phyloP scores from a whole-genome alignment of 2,329 filamentous ascomycete genomes.

The Coniosporium tulheliwenetii region DNA sequence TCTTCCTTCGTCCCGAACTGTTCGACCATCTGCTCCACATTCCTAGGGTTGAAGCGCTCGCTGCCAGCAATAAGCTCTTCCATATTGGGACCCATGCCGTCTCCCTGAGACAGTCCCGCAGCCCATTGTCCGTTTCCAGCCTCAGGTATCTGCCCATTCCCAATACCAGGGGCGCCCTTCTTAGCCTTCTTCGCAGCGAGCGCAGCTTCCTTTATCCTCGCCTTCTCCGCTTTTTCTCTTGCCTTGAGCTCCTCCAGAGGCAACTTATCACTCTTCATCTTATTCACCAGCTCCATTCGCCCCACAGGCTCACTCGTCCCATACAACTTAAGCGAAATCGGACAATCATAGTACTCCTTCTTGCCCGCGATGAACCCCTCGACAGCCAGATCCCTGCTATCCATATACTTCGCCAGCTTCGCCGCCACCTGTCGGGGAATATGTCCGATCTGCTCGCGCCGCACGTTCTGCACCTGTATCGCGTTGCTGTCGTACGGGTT shows the following conservation, averaged over 20 bases:
- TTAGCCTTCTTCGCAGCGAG: slow-evolving; percentile 15
- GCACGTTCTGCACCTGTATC: slow-evolving; percentile 63
- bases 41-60: slow-evolving; percentile 50
- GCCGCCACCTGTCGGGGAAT: slow-evolving; percentile 49
- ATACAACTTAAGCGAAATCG: slow-evolving; percentile 52
- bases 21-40: slow-evolving; percentile 49
- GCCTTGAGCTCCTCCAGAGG: slow-evolving; percentile 35
- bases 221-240: slow-evolving; percentile 37
- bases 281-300: slow-evolving; percentile 39
- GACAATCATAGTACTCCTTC: slow-evolving; percentile 56
- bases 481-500: slow-evolving; percentile 64
- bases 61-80: slow-evolving; percentile 51
- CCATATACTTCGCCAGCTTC: slow-evolving; percentile 62
- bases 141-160: slow-evolving; percentile 3
- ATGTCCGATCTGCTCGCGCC: slow-evolving; percentile 63
- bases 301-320: slow-evolving; percentile 43
- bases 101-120: slow-evolving; percentile 6
- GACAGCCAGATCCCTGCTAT: slow-evolving; percentile 42
- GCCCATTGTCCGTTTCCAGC: slow-evolving; percentile 9
- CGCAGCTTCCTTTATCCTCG: slow-evolving; percentile 27
- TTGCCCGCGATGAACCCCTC: slow-evolving; percentile 55
- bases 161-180: slow-evolving; percentile 9
- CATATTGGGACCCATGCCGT: slow-evolving; percentile 31
- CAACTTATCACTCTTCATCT: slow-evolving; percentile 50
- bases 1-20: slow-evolving; percentile 57